Evolutionary conservation across 352 stramenopile genomes (phyloP), one percentile per base, ranked within the genome.

Genomic region (Pythium phragmitis): DNA sequence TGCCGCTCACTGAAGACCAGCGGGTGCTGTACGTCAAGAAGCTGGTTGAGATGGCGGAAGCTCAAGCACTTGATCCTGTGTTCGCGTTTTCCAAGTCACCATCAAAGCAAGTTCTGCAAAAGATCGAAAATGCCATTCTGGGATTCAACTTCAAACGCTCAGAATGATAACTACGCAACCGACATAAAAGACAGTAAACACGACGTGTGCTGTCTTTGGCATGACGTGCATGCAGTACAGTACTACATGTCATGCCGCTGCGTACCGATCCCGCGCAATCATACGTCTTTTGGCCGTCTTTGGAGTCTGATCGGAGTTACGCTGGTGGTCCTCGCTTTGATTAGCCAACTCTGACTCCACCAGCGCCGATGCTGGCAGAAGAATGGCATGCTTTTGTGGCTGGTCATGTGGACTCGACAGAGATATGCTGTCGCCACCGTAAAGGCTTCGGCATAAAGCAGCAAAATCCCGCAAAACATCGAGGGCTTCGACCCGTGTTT

Each of bases 1-100:
- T 94, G 13, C 82, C 85, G 7, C 59, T 94, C 4, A 84, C 79
- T 26, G 80, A 88, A 57, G 74, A 90, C 8, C 83, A 94, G 63
- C 74, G 82, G 21, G 64, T 79, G 11, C 55, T 80, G 37, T 94
- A 91, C 52, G 75, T 91, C 48, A 61, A 70, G 17, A 94, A 91
- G 47, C 42, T 94, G 9, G 42, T 87, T 12, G 80, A 91, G 43
- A 89, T 88, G 76, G 63, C 79, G 1, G 21, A 65, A 0, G 7
- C 63, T 0, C 70, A 80, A 19, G 60, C 53, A 0, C 65, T 92
- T 5, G 49, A 75, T n/a, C 69, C 76, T 11, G 49, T 41, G 9
- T 84, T 84, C 53, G 54, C 49, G 7, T 80, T 80, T 23, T 19
- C 65, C 1, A 64, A 62, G 0, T 46, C 63, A 1, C 77, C 78